phyloP scores from a whole-genome alignment of 139 green algal genomes.

The Eudorina sp. region DNA sequence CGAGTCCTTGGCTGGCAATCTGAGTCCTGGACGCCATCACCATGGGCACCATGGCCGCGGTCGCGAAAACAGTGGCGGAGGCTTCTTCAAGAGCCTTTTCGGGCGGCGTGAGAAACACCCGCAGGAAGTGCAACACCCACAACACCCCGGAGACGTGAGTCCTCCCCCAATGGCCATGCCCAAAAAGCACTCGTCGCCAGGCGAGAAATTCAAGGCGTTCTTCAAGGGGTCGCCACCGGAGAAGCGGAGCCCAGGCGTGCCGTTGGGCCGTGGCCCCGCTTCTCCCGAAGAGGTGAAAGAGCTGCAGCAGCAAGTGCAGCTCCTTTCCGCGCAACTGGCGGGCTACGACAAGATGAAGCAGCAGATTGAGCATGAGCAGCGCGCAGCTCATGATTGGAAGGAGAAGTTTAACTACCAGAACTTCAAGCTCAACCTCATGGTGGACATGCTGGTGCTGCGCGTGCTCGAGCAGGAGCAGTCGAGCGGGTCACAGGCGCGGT shows the following conservation, averaged over 20 bases:
- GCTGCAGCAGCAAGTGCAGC: conserved; percentile 43
- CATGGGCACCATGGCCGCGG: not conserved
- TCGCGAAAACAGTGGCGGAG: not conserved
- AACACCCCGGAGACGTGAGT: not conserved
- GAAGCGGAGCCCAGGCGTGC: not conserved
- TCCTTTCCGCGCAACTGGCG: conserved; percentile 44
- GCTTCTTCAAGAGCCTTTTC: conserved; percentile 40
- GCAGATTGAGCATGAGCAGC: conserved; percentile 36
- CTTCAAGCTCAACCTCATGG: conserved; percentile 61
- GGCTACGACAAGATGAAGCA: conserved; percentile 44
- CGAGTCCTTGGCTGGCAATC: conserved; percentile 31
- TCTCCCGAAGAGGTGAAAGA: conserved; percentile 45
- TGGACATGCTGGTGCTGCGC: conserved; percentile 60
- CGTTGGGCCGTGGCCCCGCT: too few relatives aligned
- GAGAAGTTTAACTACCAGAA: conserved; percentile 64
- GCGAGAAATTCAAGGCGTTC: conserved; percentile 1
- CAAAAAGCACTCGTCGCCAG: not conserved
- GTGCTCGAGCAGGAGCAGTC: conserved; percentile 49
- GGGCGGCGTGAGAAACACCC: conserved; percentile 10
- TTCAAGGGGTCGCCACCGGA: conserved; percentile 6
- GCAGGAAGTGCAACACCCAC: not conserved
- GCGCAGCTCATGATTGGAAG: conserved; percentile 43
- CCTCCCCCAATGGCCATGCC: not conserved
- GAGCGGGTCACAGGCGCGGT: not conserved
- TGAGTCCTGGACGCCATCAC: conserved; percentile 25